Evolutionary conservation across 768 basidiomycete species (phyloP).

Genomic region (Clathrus columnatus): DNA sequence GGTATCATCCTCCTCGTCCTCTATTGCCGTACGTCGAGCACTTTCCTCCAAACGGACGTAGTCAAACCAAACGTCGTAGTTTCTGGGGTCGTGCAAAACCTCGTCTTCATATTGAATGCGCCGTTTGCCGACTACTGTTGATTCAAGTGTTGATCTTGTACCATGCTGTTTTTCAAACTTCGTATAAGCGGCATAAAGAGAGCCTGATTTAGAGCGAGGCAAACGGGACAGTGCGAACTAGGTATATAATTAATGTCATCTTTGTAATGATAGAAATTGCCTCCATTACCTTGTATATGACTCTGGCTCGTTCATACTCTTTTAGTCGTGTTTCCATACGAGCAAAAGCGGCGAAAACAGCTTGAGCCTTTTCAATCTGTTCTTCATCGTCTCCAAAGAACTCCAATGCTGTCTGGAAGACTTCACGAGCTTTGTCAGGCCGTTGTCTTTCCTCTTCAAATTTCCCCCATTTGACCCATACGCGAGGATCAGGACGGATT

Average conservation of each 20-base stretch:
- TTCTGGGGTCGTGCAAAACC: conserved; percentile 78
- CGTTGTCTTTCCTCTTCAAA: conserved; percentile 54
- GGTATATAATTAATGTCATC: not conserved
- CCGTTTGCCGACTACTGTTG: conserved; percentile 94
- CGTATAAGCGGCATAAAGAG: conserved; percentile 86
- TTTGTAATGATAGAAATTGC: not conserved
- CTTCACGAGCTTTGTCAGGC: conserved; percentile 68
- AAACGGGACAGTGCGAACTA: conserved; percentile 94
- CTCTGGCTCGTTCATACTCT: conserved; percentile 92
- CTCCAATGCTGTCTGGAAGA: conserved; percentile 85
- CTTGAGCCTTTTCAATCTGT: conserved; percentile 84
- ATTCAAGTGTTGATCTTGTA: conserved; percentile 76
- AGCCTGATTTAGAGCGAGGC: conserved; percentile 83
- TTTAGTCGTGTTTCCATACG: conserved; percentile 96
- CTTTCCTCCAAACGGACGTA: conserved; percentile 90
- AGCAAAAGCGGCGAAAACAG: conserved; percentile 86
- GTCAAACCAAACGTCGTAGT: conserved; percentile 99
- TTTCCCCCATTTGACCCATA: conserved; percentile 61
- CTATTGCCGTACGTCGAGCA: conserved; percentile 63
- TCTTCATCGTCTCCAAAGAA: conserved; percentile 86
- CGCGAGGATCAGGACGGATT: conserved; percentile 50
- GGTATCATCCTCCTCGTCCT: conserved; percentile 55
- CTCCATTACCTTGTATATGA: conserved; percentile 85
- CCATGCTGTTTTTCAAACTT: conserved; percentile 99
- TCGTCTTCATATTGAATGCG: conserved; percentile 99